Conservation (phyloP, 2,329 filamentous ascomycete genomes). For the Arthrinium puccinioides region DNA sequence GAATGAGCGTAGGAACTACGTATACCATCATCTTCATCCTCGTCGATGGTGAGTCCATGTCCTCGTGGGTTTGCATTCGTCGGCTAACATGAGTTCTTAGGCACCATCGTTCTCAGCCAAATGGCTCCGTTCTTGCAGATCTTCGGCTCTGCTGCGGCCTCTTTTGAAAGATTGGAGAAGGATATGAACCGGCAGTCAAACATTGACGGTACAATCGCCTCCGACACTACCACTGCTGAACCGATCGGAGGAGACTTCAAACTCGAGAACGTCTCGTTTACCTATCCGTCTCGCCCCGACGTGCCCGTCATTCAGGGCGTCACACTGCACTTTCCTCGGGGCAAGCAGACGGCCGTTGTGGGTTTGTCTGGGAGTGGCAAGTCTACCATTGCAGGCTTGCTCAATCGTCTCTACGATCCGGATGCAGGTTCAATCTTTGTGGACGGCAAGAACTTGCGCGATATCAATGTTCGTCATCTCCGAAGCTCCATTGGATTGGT, state of each 20-base stretch:
- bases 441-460: slow-evolving; percentile 39
- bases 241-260: slow-evolving; percentile 30
- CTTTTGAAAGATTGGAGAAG: slow-evolving; percentile 45
- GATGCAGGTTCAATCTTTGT: slow-evolving; percentile 37
- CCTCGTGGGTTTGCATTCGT: neutral
- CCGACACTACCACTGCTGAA: slow-evolving; percentile 23
- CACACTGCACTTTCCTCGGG: slow-evolving; percentile 24
- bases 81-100: too few species aligned
- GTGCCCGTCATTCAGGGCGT: slow-evolving; percentile 26
- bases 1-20: slow-evolving; percentile 36
- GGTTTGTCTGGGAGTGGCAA: slow-evolving; percentile 42
- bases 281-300: slow-evolving; percentile 29
- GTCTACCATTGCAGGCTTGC: slow-evolving; percentile 42
- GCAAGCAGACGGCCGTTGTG: slow-evolving; percentile 39
- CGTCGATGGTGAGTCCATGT: slow-evolving; percentile 43
- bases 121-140: slow-evolving; percentile 55
- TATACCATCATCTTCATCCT: slow-evolving; percentile 60
- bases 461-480: slow-evolving; percentile 36
- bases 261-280: slow-evolving; percentile 28
- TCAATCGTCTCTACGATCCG: slow-evolving; percentile 52
- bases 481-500: slow-evolving; percentile 23
- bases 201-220: slow-evolving; percentile 36
- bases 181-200: slow-evolving; percentile 42
- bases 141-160: slow-evolving; percentile 45
- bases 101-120: slow-evolving; percentile 50